Percentiles rank a stretch among this genome's conserved stretches.
phyloP scores from a whole-genome alignment of 257 asterid genomes.

The Ehretia macrophylla region DNA sequence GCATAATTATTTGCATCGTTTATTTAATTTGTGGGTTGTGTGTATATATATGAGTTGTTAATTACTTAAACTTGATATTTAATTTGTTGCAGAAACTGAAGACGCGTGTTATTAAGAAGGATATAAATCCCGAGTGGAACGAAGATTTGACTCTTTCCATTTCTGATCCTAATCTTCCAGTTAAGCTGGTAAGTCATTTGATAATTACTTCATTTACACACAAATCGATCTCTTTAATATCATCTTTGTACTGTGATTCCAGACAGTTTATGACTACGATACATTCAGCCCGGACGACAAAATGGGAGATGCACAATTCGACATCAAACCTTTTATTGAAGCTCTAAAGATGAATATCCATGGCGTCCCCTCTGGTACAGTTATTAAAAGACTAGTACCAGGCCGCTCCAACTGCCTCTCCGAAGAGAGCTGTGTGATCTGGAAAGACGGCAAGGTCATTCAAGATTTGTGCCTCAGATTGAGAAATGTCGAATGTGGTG shows the following conservation, averaged over 20 bases:
- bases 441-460: slow-evolving; percentile 42
- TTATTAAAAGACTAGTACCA: slow-evolving; percentile 38
- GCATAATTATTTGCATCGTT: too few species aligned
- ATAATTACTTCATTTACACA: neutral
- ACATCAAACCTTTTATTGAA: slow-evolving; percentile 38
- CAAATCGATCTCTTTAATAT: neutral
- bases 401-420: slow-evolving; percentile 42
- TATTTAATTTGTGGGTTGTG: too few species aligned
- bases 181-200: slow-evolving; percentile 10
- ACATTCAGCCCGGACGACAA: slow-evolving; percentile 13
- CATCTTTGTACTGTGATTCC: neutral
- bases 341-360: slow-evolving; percentile 26
- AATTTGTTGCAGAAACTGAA: slow-evolving; percentile 10
- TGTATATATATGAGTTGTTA: neutral
- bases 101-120: slow-evolving; percentile 14
- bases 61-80: neutral
- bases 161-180: slow-evolving; percentile 12
- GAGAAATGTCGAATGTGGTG: slow-evolving; percentile 63
- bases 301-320: slow-evolving; percentile 27
- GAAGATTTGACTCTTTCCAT: slow-evolving; percentile 12
- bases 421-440: slow-evolving; percentile 45
- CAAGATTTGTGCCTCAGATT: slow-evolving; percentile 56
- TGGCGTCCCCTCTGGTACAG: slow-evolving; percentile 37
- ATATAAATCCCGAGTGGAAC: slow-evolving; percentile 18
- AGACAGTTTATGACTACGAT: slow-evolving; percentile 16